Base-by-base conservation (phyloP, 192 early-diverging fungal genomes). In the Coemansia sp. region DNA sequence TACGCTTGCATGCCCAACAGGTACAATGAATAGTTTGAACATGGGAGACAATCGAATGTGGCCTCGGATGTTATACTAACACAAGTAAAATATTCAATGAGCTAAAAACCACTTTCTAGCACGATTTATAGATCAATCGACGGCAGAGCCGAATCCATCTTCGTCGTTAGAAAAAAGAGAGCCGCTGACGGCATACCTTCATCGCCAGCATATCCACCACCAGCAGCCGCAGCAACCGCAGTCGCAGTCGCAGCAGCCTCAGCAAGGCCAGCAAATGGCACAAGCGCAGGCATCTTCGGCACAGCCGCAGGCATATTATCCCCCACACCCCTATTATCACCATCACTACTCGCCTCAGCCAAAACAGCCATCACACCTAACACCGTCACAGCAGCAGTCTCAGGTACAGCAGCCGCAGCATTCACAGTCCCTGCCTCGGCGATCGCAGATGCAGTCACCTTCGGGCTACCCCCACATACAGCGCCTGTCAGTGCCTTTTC, bases 151-250 rank as follows among this genome's bases (percentile, higher is more conserved):
- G 9, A 55, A 62, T 2, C 60, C 70, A 46, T 78, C 75, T 39
- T 67, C 69, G 24, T 57, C 63, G 0, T 23, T 78, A 18, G 75
- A 72, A 16, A 70, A 72, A 36, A 22, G 53, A 16, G 62, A 78
- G 51, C 69, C 75, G 10, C 56, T 72, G 4, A 78, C 75, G 8
- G 70, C 67, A 18, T 69, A 78, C 20, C 56, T 78, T 8, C 60
- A 72, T 34, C 64, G 69, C 7, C 75, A 64, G 8, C 61, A 62
- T 25, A 36, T 58, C 30, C 62, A 53, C 27, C 22, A n/a, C 30
- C 60, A 61, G 34, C 24, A 32, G 13, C 53, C 28, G 39, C 56
- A 34, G 30, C 66, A 56, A 22, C 58, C 1, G 16, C 45, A 47
- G 11, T 28, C 25, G 24, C 58, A 50, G 47, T 18, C 28, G 3